Conservation (phyloP, 805 yeast genomes). For the Candida mattraensis region DNA sequence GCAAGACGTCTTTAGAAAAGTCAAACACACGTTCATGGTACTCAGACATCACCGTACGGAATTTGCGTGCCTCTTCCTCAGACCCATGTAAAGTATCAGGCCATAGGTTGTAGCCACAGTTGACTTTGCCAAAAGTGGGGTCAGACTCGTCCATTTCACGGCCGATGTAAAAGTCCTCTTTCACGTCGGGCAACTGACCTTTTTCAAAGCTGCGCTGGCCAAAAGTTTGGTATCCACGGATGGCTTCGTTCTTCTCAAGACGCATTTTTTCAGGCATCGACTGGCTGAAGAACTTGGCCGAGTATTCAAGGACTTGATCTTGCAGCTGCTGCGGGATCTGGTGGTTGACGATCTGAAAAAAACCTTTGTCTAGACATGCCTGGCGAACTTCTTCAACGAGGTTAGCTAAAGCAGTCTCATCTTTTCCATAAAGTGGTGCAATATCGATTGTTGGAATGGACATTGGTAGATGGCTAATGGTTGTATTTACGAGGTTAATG, state of each 20-base stretch:
- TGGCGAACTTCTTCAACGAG: constrained; percentile 6
- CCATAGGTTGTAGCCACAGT: constrained; percentile 21
- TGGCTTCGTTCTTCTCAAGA: constrained; percentile 16
- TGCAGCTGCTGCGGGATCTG: constrained; percentile 11
- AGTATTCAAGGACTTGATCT: constrained; percentile 5
- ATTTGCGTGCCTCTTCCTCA: constrained; percentile 24
- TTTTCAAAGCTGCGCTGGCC: constrained; percentile 19
- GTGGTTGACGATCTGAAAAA: constrained; percentile 17
- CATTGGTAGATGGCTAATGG: no score
- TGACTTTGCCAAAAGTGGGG: constrained; percentile 18
- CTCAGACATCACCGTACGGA: constrained; percentile 16
- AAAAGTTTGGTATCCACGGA: constrained; percentile 22
- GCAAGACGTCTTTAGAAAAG: constrained; percentile 22
- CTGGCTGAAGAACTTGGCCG: constrained; percentile 25
- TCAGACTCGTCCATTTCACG: constrained; percentile 18
- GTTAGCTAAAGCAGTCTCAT: neutral
- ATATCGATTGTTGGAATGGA: constrained; percentile 15
- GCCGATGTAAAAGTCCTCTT: constrained; percentile 33
- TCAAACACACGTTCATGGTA: constrained; percentile 15
- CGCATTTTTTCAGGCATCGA: constrained; percentile 23
- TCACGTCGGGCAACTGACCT: constrained; percentile 24
- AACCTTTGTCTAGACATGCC: constrained; percentile 16
- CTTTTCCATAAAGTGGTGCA: constrained; percentile 16
- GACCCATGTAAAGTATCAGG: constrained; percentile 23
- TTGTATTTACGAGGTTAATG: no score